Evolutionary conservation across 352 stramenopile species (phyloP).

Genomic region (Pythium utonaiense): DNA sequence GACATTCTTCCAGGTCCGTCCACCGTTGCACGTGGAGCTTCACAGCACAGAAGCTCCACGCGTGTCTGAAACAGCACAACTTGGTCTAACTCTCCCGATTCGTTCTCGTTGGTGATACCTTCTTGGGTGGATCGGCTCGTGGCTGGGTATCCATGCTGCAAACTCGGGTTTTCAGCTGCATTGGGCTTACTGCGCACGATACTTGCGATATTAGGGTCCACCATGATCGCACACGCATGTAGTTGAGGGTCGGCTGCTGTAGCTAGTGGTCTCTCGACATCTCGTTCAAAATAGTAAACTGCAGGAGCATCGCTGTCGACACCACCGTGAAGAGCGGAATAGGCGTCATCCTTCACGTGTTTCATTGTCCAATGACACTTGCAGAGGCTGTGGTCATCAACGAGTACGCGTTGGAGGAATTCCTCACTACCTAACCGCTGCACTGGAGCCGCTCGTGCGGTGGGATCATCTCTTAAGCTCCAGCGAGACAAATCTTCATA

Average conservation of each 20-base stretch:
- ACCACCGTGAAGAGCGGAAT: too few relatives aligned
- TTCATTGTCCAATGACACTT: background rate
- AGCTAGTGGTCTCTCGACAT: background rate
- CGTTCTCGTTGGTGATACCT: background rate
- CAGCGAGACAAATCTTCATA: constrained; percentile 49
- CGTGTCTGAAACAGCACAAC: background rate
- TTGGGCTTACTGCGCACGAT: background rate
- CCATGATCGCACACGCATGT: constrained; percentile 17
- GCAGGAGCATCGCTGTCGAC: background rate
- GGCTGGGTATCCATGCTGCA: background rate
- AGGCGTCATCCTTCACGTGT: background rate
- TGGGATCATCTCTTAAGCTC: background rate
- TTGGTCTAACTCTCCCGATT: background rate
- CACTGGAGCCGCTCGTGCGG: background rate
- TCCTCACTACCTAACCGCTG: background rate
- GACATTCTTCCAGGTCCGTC: background rate
- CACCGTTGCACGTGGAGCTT: background rate
- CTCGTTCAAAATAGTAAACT: background rate
- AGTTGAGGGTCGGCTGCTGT: background rate
- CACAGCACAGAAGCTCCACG: background rate
- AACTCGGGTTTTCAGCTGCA: background rate
- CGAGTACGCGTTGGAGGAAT: constrained; percentile 11
- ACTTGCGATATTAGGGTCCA: constrained; percentile 4
- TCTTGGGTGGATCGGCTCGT: background rate
- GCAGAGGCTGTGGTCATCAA: background rate